A percentile compares a stretch with the other conserved stretches of the same genome.
Conservation (phyloP, 257 asterid genomes). For the Marsdenia floribunda region DNA sequence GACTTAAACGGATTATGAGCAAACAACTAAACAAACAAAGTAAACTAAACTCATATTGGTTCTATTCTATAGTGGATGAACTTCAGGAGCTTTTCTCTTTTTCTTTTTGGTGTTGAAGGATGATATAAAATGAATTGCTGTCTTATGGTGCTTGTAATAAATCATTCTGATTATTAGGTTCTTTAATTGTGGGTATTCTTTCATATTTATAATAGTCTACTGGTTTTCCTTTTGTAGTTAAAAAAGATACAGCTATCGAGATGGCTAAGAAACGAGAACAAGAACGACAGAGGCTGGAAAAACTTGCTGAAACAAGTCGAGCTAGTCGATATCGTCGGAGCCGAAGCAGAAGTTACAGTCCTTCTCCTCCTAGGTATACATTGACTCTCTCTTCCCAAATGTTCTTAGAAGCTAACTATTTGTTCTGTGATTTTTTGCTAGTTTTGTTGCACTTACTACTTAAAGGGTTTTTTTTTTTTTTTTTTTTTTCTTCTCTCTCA, state of each 20-base stretch:
- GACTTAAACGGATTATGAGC: slow-evolving; percentile 95
- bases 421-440: neutral
- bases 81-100: slow-evolving; percentile 3
- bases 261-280: slow-evolving; percentile 92
- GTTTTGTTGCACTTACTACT: neutral
- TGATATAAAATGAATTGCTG: slow-evolving; percentile 2
- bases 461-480: neutral
- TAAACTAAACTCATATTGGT: slow-evolving; percentile 43
- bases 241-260: slow-evolving; percentile 86
- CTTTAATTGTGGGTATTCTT: slow-evolving; percentile 11
- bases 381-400: neutral
- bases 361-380: slow-evolving; percentile 75
- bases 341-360: slow-evolving; percentile 84
- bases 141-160: neutral
- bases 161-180: slow-evolving; percentile 8
- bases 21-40: slow-evolving; percentile 97
- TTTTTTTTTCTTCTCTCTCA: no score
- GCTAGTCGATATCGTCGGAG: slow-evolving; percentile 59
- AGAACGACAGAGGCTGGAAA: slow-evolving; percentile 87
- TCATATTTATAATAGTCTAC: slow-evolving; percentile 6
- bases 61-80: slow-evolving; percentile 36
- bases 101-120: neutral
- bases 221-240: slow-evolving; percentile 49
- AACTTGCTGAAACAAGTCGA: slow-evolving; percentile 75
- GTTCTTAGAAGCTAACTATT: neutral